Evolutionary conservation across 306 rosid genomes (phyloP), one percentile per base, ranked within the genome.

Genomic region (Quillaja saponaria): DNA sequence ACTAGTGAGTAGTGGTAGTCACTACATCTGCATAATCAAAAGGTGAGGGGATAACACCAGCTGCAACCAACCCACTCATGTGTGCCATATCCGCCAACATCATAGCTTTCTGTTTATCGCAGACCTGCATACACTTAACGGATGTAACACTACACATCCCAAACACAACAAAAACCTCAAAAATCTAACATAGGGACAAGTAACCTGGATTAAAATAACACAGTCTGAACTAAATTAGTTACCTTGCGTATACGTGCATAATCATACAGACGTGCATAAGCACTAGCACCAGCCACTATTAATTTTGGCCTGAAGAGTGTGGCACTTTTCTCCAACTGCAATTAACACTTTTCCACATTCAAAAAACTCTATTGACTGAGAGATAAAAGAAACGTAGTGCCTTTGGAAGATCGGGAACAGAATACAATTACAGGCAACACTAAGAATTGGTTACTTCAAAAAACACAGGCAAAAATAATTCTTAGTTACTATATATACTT

Each of bases 31-130:
- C 97, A 78, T 87, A 91, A 49, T 91, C 97, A 38, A 91, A 91
- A 41, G 96, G 97, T 38, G 97, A 91, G 56, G 97, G 97, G 62
- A 91, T 80, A 62, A 87, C 97, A 74, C 78, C 97, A 35, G 96
- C 97, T 2, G 96, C 97, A 69, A 91, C 97, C 78, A 91, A 70
- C 34, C 97, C 97, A 77, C 96, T 88, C 51, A 91, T 87, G 74
- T 91, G 97, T 45, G 97, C 97, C 97, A 91, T 91, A 78, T 91
- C 97, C 61, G 97, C 97, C 83, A 91, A 71, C 90, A 91, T 0
- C 41, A 91, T 79, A 44, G 97, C 97, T 70, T 87, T 91, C 67
- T 91, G 96, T 56, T 91, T 87, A 69, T 87, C 82, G 55, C 96
- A 87, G 35, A 91, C 95, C 97, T 91, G 86, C 61, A 75, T 61